phyloP scores from a whole-genome alignment of 164 flowering plant genomes.

The Brasenia schreberi region DNA sequence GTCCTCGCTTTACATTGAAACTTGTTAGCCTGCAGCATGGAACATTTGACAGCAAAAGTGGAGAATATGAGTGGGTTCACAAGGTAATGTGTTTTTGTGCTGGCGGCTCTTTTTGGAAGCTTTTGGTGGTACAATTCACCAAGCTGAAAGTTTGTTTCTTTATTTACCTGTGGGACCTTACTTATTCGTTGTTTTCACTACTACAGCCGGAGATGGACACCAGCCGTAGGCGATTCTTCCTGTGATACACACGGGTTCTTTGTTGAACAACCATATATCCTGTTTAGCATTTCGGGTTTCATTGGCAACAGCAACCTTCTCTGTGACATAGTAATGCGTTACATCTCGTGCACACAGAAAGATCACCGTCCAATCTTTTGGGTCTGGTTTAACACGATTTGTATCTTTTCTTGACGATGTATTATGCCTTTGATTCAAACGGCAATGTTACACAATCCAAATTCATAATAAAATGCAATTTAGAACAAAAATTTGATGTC shows the following conservation, averaged over 20 bases:
- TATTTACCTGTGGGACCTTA: background rate
- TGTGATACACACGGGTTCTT: conserved; percentile 19
- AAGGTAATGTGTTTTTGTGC: conserved; percentile 37
- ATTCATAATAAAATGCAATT: background rate
- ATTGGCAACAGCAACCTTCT: too few relatives aligned
- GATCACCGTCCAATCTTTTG: background rate
- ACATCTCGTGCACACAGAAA: too few relatives aligned
- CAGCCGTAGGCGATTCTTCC: conserved; percentile 89
- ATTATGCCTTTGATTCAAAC: background rate
- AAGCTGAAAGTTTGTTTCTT: background rate
- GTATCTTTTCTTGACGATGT: background rate
- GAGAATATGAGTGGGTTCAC: conserved; percentile 97
- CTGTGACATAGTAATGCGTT: too few relatives aligned
- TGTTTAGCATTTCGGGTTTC: background rate
- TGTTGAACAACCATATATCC: background rate
- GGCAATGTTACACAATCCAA: background rate
- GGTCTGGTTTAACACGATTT: background rate
- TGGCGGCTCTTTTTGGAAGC: background rate
- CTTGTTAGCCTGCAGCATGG: conserved; percentile 82
- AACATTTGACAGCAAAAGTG: conserved; percentile 87
- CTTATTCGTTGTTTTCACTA: conserved; percentile 6
- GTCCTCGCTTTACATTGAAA: conserved; percentile 87
- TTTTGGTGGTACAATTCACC: background rate
- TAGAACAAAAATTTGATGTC: background rate
- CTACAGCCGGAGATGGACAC: conserved; percentile 89